Evolutionary conservation across 164 flowering plant species (phyloP), one percentile per base, ranked within the genome.

Genomic region (Aristolochia californica): DNA sequence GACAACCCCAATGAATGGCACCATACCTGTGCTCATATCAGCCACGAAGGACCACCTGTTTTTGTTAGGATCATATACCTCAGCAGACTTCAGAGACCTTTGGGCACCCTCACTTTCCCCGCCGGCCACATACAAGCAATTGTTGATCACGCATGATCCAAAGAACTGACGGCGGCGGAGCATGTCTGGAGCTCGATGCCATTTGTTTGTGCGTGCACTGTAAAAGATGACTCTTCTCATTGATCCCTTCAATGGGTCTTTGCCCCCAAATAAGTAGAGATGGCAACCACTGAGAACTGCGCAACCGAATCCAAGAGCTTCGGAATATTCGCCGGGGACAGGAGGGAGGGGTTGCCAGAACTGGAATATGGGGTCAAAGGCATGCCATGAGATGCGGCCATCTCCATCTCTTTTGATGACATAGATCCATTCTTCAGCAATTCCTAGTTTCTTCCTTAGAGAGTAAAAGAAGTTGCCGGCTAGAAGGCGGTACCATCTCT

Each of bases 161-260:
- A 81, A 85, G 63, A 83, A 82, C 70, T 82, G 85, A 23, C 91
- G 68, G 38, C 93, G 61, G 11, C 88, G 80, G 20, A 82, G 80
- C 96, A 88, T 83, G 64, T 82, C 96, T 2, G 94, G 96, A 13
- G 91, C 96, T n/a, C 94, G 88, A 67, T 81, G 94, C 96, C 96
- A 88, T 62, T 80, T 85, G 56, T 85, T 88, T 25, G 91, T 88
- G 53, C 96, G 66, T 2, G 94, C 88, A 65, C 77, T 88, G 53
- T 84, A 88, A 65, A 68, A 88, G 12, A 85, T 70, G 27, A 83
- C 93, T 57, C 87, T 72, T 68, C 96, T 76, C 91, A 88, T 82
- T 50, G 96, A 85, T 26, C 94, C 91, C 66, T 79, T 82, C 0
- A 82, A 34, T 9, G 87, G 94, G 59, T 85, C 87, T 64, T 74